phyloP scores from a whole-genome alignment of 108 stramenopile species.

The Nannochloropsis gaditana region DNA sequence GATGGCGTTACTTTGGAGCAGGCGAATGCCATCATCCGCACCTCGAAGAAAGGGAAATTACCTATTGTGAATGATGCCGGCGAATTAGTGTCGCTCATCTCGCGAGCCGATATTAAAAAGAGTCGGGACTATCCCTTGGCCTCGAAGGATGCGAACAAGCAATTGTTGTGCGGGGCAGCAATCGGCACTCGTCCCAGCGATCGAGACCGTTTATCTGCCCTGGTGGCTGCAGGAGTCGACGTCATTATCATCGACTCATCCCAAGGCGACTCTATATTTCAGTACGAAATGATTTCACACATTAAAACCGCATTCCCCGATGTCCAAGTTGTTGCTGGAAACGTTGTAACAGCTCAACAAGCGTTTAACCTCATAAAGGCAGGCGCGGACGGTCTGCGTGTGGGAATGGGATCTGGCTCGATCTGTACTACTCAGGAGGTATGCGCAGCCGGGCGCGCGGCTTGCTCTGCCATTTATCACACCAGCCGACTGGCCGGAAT shows the following conservation, averaged over 20 bases:
- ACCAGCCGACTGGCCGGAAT: constrained; percentile 84
- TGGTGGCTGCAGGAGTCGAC: constrained; percentile 96
- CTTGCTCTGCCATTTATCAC: constrained; percentile 97
- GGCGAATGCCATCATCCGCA: constrained; percentile 91
- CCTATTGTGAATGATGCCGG: constrained; percentile 93
- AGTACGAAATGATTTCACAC: constrained; percentile 89
- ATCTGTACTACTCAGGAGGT: constrained; percentile 99
- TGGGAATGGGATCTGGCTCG: constrained; percentile 99
- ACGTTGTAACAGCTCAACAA: constrained; percentile 94
- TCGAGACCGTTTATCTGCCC: constrained; percentile 65
- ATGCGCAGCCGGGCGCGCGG: constrained; percentile 93
- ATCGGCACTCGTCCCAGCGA: constrained; percentile 98
- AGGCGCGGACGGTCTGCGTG: constrained; percentile 98
- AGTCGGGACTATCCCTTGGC: constrained; percentile 92
- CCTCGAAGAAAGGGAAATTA: constrained; percentile 94
- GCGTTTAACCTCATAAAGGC: constrained; percentile 93
- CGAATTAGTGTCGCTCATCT: constrained; percentile 93
- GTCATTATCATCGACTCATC: constrained; percentile 98
- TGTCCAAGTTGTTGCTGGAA: constrained; percentile 91
- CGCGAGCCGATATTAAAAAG: constrained; percentile 96
- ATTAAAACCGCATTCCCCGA: constrained; percentile 76
- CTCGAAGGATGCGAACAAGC: constrained; percentile 84
- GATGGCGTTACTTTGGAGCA: constrained; percentile 82
- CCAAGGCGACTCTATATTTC: constrained; percentile 97
- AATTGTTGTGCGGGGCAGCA: constrained; percentile 90